Conservation (phyloP, 176 grass and related monocot species). For the Typha latifolia region DNA sequence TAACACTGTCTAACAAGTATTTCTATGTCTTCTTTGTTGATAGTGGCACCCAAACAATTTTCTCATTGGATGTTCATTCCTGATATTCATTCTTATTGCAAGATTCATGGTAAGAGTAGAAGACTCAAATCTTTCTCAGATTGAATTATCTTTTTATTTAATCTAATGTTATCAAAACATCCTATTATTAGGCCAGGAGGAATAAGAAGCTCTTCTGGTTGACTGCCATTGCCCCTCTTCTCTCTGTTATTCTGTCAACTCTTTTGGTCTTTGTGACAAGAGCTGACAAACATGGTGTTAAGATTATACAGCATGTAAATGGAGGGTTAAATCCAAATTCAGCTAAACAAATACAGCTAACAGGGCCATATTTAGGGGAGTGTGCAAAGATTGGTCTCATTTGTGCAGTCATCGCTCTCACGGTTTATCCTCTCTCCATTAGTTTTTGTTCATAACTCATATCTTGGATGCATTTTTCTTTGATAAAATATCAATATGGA, state of each 20-base stretch:
- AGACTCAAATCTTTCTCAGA: neutral
- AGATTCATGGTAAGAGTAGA: constrained; percentile 83
- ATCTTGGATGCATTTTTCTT: neutral
- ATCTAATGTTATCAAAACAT: constrained; percentile 10
- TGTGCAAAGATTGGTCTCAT: constrained; percentile 80
- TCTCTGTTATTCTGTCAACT: constrained; percentile 75
- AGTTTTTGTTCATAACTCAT: too few species aligned
- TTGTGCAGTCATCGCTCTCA: constrained; percentile 79
- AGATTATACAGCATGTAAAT: constrained; percentile 78
- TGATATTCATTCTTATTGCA: constrained; percentile 74
- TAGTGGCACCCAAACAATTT: constrained; percentile 91
- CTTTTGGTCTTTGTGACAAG: constrained; percentile 54
- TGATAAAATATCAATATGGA: neutral
- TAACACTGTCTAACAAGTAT: neutral
- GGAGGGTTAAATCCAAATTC: constrained; percentile 76
- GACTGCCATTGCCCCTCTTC: constrained; percentile 54
- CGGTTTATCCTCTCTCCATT: constrained; percentile 24
- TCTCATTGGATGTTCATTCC: constrained; percentile 80
- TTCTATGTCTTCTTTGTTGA: constrained; percentile 6
- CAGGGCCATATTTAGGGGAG: constrained; percentile 36
- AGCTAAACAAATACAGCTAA: constrained; percentile 49
- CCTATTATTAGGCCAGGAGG: constrained; percentile 47
- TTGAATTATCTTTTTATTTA: neutral
- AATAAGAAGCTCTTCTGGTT: constrained; percentile 92
- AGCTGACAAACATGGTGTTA: constrained; percentile 80